Conservation (phyloP, 2,329 filamentous ascomycete species). For the Neonectria coccinea region DNA sequence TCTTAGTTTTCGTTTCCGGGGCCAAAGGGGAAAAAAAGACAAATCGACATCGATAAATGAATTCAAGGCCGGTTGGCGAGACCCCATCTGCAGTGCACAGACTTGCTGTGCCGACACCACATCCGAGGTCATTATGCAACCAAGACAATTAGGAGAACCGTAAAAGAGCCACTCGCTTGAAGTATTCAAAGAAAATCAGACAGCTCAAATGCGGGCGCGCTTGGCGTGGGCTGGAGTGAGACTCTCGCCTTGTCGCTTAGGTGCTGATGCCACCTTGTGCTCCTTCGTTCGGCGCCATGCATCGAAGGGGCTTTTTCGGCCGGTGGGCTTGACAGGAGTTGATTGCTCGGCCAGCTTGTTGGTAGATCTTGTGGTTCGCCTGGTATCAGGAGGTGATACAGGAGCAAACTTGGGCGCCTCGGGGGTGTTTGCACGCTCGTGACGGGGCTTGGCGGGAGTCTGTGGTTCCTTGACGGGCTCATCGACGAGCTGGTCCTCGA, state of each 20-base stretch:
- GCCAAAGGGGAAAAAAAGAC: constrained; percentile 17
- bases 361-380: constrained; percentile 67
- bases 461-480: constrained; percentile 46
- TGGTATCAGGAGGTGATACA: constrained; percentile 72
- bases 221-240: constrained; percentile 49
- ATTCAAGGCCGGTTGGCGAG: constrained; percentile 15
- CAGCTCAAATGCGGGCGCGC: constrained; percentile 50
- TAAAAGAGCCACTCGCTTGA: constrained; percentile 16
- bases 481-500: constrained; percentile 59
- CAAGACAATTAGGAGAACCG: constrained; percentile 28
- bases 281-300: constrained; percentile 76
- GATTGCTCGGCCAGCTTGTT: constrained; percentile 60
- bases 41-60: constrained; percentile 36
- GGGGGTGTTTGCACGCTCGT: constrained; percentile 58
- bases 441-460: constrained; percentile 53
- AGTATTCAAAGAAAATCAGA: constrained; percentile 12
- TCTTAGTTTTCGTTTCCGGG: constrained; percentile 35
- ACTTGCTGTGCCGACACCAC: constrained; percentile 1
- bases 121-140: constrained; percentile 12
- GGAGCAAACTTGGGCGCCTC: constrained; percentile 67
- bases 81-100: constrained; percentile 3
- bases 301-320: constrained; percentile 71
- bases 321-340: constrained; percentile 56
- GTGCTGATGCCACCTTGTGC: constrained; percentile 58
- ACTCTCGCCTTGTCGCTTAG: constrained; percentile 57